These are phyloP conservation scores for Globisporangium polare DNA, from an alignment of 352 stramenopile genomes.

Conservation along the genomic window DNA sequence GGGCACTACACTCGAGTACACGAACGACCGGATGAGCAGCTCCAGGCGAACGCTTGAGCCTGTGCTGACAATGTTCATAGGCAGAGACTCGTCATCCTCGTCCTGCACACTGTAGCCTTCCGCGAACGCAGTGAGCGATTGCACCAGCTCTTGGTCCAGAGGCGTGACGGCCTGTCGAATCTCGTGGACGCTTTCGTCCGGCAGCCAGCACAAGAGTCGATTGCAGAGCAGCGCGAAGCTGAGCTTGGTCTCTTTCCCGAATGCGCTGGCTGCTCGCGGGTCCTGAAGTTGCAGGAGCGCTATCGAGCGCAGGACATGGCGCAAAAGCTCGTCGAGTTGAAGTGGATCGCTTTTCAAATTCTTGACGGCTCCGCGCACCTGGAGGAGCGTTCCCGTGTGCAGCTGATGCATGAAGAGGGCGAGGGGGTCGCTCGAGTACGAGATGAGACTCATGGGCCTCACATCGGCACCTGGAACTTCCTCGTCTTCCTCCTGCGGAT, in stretches of 20 bases:
- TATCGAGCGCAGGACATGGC: slow-evolving; percentile 41
- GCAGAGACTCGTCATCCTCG: not conserved
- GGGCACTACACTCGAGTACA: slow-evolving; percentile 9
- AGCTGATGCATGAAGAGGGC: slow-evolving; percentile 28
- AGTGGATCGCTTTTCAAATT: slow-evolving; percentile 18
- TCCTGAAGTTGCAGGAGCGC: slow-evolving; percentile 28
- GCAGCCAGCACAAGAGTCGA: slow-evolving; percentile 44
- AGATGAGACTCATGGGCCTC: slow-evolving; percentile 10
- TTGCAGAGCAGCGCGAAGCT: slow-evolving; percentile 35
- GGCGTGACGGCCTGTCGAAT: slow-evolving; percentile 15
- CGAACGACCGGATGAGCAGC: slow-evolving; percentile 16
- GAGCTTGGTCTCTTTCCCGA: slow-evolving; percentile 40
- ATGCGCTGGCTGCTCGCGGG: slow-evolving; percentile 5
- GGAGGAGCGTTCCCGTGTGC: slow-evolving; percentile 19
- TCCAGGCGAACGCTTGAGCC: slow-evolving; percentile 15
- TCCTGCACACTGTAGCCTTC: not conserved
- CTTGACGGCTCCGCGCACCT: slow-evolving; percentile 21
- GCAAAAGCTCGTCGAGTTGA: slow-evolving; percentile 22
- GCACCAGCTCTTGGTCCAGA: not conserved
- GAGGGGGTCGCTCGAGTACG: slow-evolving; percentile 28
- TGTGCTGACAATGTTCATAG: not conserved
- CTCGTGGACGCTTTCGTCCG: slow-evolving; percentile 31
- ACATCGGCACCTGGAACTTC: not conserved
- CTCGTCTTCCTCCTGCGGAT: not conserved
- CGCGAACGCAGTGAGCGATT: slow-evolving; percentile 8